Base-by-base conservation (phyloP, 148 eudicot species). In the Persicaria tinctoria region DNA sequence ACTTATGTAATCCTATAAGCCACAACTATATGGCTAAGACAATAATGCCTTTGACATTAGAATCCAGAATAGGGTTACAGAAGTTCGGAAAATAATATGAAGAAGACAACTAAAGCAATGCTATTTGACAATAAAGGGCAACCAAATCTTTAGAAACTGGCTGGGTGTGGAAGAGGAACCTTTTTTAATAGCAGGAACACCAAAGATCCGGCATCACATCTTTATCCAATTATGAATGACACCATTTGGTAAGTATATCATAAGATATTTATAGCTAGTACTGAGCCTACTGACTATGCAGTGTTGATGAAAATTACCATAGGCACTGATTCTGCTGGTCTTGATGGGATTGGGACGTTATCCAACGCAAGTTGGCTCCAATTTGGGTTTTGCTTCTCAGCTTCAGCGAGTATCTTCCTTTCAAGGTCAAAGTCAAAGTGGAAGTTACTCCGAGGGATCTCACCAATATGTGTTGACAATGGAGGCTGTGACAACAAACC, bases 371-470 rank as follows among this genome's bases (percentile, higher is more conserved):
- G 82, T 78, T 89, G 91, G 75, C 85, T 84, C 99, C 99, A 95
- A 64, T 90, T 90, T 62, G 77, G 96, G 73, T 74, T 89, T 78
- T 84, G 90, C 83, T 92, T 92, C 74, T 86, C 99, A 4, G 92
- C 92, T 82, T 95, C 99, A 46, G 89, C 88, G 38, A 95, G 84
- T 79, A 95, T 81, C 83, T 85, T 95, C 81, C 79, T 90, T 78
- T 95, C 99, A 32, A 92, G 80, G 13, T 89, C 93, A 76, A 95
- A 95, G 76, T 95, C 97, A 66, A 89, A 92, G 71, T 87, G 91
- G 80, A 90, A 95, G 75, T 82, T 90, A 82, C 99, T 89, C 46
- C 86, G 85, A 20, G 99, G 96, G 75, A 95, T 83, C 60, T 95
- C 99, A 72, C 92, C 94, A 79, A 84, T 77, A 20, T 90, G 96